These are phyloP conservation scores for Phytophthora rubi DNA, from an alignment of 352 stramenopile species.

Conservation along the genomic window DNA sequence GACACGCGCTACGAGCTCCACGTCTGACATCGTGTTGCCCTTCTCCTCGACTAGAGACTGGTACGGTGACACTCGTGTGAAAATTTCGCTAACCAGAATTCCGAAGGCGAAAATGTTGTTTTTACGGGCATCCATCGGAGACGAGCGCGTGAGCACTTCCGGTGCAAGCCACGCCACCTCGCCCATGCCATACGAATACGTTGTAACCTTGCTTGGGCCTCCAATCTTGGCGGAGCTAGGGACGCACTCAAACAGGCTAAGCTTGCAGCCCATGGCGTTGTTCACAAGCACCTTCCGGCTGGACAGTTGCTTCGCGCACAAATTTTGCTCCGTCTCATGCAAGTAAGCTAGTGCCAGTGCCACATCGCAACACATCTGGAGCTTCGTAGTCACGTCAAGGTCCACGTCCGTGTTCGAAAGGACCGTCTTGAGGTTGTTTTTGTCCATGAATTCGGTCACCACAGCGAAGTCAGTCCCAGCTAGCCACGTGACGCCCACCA, in stretches of 20 bases:
- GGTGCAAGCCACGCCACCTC: constrained; percentile 60
- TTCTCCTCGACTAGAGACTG: constrained; percentile 48
- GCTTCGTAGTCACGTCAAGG: constrained; percentile 56
- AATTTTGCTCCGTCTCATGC: constrained; percentile 55
- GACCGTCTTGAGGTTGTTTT: constrained; percentile 67
- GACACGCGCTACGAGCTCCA: constrained; percentile 52
- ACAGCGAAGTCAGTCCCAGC: constrained; percentile 79
- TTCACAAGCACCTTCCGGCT: constrained; percentile 69
- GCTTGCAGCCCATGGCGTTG: constrained; percentile 53
- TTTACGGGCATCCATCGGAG: constrained; percentile 51
- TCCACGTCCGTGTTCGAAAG: constrained; percentile 62
- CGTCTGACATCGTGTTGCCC: constrained; percentile 63
- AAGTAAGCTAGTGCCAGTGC: constrained; percentile 66
- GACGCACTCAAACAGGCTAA: constrained; percentile 69
- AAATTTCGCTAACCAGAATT: constrained; percentile 66
- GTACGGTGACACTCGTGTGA: constrained; percentile 57
- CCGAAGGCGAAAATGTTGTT: constrained; percentile 76
- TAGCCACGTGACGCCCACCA: constrained; percentile 75
- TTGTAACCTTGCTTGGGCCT: constrained; percentile 14
- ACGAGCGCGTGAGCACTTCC: constrained; percentile 56
- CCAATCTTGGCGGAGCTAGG: constrained; percentile 43
- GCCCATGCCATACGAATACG: constrained; percentile 52
- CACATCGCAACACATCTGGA: constrained; percentile 77
- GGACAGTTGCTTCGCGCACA: constrained; percentile 57
- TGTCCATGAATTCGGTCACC: constrained; percentile 80